phyloP scores from a whole-genome alignment of 2,329 filamentous ascomycete genomes.

The Hypoxylon sp. region DNA sequence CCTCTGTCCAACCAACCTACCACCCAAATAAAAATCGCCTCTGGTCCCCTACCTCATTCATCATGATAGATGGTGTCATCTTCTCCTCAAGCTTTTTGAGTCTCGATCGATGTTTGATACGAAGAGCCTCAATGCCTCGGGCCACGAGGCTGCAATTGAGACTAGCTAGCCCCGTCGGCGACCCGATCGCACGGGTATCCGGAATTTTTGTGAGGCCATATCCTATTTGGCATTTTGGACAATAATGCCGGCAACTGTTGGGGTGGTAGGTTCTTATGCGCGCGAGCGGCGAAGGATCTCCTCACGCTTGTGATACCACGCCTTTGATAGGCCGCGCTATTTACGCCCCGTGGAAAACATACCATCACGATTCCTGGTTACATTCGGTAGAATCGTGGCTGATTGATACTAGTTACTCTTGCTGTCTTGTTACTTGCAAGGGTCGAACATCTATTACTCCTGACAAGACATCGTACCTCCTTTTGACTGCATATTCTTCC shows the following conservation, averaged over 20 bases:
- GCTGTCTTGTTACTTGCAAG: conserved; percentile 17
- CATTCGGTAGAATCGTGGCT: conserved; percentile 40
- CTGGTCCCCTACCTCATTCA: conserved; percentile 39
- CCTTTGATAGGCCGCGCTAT: conserved; percentile 36
- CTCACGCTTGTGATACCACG: conserved; percentile 37
- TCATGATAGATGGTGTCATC: conserved; percentile 40
- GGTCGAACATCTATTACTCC: conserved; percentile 11
- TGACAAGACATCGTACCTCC: conserved; percentile 32
- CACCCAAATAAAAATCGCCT: conserved; percentile 42
- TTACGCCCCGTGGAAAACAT: conserved; percentile 40
- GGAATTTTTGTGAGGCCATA: conserved; percentile 23
- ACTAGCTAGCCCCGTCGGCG: conserved; percentile 18
- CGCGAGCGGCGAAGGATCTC: conserved; percentile 42
- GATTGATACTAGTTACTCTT: conserved; percentile 28
- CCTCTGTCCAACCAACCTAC: conserved; percentile 36
- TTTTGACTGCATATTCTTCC: conserved; percentile 32
- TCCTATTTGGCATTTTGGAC: conserved; percentile 24
- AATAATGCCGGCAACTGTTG: conserved; percentile 31
- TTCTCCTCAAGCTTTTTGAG: conserved; percentile 25
- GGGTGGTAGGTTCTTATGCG: conserved; percentile 39
- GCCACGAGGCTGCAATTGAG: conserved; percentile 30
- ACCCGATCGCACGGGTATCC: conserved; percentile 20
- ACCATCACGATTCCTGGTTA: conserved; percentile 32
- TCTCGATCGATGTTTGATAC: conserved; percentile 21
- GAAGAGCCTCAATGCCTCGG: conserved; percentile 40